Evolutionary conservation across 169 alveolate genomes (phyloP).

Genomic region (Plasmodium fragile): DNA sequence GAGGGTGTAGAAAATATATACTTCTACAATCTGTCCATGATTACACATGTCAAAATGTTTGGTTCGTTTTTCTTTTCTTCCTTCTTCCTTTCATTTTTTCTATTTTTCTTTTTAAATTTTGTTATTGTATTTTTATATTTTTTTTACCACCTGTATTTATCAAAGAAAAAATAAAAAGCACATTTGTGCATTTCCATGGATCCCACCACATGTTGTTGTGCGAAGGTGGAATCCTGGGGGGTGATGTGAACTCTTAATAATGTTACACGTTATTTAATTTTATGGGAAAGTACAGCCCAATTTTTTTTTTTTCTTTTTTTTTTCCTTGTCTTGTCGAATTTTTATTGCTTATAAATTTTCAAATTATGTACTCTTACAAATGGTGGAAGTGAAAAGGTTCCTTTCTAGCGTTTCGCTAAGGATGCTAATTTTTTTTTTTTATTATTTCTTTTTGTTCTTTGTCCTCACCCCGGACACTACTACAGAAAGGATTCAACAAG

Average conservation of each 20-base stretch:
- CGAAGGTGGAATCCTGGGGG: not conserved
- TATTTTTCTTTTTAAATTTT: slow-evolving; percentile 13
- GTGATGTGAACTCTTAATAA: not conserved
- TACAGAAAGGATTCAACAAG: not conserved
- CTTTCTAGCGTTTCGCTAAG: not conserved
- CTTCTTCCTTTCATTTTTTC: slow-evolving; percentile 14
- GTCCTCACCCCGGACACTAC: not conserved
- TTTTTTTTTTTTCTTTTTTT: not conserved
- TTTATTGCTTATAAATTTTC: not conserved
- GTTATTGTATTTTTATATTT: not conserved
- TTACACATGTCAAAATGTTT: slow-evolving; percentile 1
- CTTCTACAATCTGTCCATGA: not conserved
- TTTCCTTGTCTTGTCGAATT: not conserved
- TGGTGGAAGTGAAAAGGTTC: not conserved
- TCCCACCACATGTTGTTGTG: not conserved
- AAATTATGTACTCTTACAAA: not conserved
- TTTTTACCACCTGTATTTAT: slow-evolving; percentile 18
- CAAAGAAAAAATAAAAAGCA: slow-evolving; percentile 13
- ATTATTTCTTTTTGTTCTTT: not conserved
- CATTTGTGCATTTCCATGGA: not conserved
- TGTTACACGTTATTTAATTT: not conserved
- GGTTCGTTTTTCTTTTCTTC: slow-evolving; percentile 31
- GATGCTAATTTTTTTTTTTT: slow-evolving; percentile 9
- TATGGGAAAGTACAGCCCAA: not conserved
- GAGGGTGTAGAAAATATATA: not conserved